Base-by-base conservation (phyloP, 768 basidiomycete species). In the Pisolithus microcarpus region DNA sequence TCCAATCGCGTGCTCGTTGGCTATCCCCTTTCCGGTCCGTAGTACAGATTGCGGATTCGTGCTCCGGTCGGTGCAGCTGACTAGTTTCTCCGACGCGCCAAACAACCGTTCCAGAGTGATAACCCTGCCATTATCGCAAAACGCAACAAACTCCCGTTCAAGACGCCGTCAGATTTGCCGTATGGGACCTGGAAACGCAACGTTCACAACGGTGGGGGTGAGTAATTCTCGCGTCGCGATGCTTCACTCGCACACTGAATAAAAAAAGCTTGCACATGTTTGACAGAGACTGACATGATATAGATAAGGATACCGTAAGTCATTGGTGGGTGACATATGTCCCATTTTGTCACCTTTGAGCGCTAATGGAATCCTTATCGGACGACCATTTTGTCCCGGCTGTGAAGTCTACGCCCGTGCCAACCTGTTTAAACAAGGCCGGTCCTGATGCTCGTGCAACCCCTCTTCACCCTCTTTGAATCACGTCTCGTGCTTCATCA, bases 231-330 rank as follows among this genome's bases (percentile, higher is more conserved):
- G 36, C 36, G 43, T 37, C 42, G 15, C 34, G 5, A 49, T 9
- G 48, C 13, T 30, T 3, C 8, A 31, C 10, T 39, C 28, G 38
- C 50, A 38, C 36, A 38, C 43, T 8, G 21, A 10, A 21, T 19
- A n/a, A 49, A 2, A 36, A 31, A 7, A n/a, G n/a, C n/a, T n/a
- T 7, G 11, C 13, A 26, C 4, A 40, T 38, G 40, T 5, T 24
- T 30, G 52, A 57, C 43, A 58, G 46, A 46, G 37, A 31, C 31
- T 21, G 23, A 10, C n/a, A 24, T 45, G 5, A 15, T 26, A 3
- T 24, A 59, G 63, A 64, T 63, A 63, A 59, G 56, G 24, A 51
- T 38, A 5, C 49, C 36, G 43, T 2, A 43, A 24, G 23, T 19
- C 48, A 61, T 57, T 56, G 56, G 59, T 13, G 24, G 39, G 24